Percentiles rank a stretch among this genome's conserved stretches.
phyloP scores from a whole-genome alignment of 176 grass and related monocot genomes.

The Aegilops umbellulata region DNA sequence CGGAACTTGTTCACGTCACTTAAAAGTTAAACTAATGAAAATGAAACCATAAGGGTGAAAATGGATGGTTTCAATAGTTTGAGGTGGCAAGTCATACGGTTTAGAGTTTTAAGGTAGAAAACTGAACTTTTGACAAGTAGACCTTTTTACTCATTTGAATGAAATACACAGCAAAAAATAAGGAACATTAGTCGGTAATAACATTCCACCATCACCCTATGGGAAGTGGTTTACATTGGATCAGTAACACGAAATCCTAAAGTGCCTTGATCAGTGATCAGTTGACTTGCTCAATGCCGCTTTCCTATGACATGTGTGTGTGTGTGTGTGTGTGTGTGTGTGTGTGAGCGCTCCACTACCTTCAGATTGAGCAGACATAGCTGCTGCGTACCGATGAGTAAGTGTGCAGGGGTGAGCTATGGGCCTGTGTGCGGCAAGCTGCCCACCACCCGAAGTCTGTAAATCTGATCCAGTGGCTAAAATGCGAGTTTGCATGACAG shows the following conservation, averaged over 20 bases:
- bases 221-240: not conserved
- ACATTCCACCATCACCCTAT: not conserved
- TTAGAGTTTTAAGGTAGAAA: not conserved
- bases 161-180: not conserved
- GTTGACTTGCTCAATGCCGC: not conserved
- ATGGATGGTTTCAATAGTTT: not conserved
- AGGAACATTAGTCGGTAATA: not conserved
- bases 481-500: slow-evolving; percentile 1
- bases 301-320: not conserved
- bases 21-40: not conserved
- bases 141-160: not conserved
- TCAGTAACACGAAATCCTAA: not conserved
- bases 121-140: not conserved
- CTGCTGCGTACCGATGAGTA: not conserved
- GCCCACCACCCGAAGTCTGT: not conserved
- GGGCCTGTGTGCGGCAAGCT: not conserved
- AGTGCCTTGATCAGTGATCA: not conserved
- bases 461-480: not conserved
- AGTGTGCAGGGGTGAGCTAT: not conserved
- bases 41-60: not conserved
- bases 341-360: not conserved
- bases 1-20: not conserved
- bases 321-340: not conserved
- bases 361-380: not conserved
- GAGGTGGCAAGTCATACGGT: not conserved